Percentiles rank a stretch among this genome's conserved stretches.
Conservation (phyloP, 148 eudicot genomes). For the Oxyria digyna region DNA sequence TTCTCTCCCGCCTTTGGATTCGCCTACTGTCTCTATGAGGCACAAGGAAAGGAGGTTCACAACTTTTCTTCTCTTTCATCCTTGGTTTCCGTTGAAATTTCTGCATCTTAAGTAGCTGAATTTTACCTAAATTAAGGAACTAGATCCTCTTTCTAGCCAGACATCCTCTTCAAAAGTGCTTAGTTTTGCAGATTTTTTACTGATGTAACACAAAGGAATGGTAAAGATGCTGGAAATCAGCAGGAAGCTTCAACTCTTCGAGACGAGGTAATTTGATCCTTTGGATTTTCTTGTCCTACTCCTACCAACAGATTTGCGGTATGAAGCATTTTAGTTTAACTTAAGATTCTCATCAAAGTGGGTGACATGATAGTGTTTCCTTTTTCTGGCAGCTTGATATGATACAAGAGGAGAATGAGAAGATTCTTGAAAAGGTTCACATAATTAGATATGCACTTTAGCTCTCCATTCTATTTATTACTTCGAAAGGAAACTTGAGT, state of each 20-base stretch:
- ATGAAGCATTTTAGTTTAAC: neutral
- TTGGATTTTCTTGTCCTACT: neutral
- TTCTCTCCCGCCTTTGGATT: slow-evolving; percentile 64
- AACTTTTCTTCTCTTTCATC: neutral
- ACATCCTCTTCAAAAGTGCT: neutral
- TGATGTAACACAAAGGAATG: slow-evolving; percentile 30
- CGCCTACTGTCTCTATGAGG: slow-evolving; percentile 42
- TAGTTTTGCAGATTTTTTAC: slow-evolving; percentile 48
- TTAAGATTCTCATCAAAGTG: neutral
- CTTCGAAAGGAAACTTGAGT: slow-evolving; percentile 2
- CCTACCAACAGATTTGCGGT: neutral
- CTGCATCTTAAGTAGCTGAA: neutral
- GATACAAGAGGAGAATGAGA: slow-evolving; percentile 79
- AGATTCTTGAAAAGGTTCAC: slow-evolving; percentile 47
- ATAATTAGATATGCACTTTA: neutral
- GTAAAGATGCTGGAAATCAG: slow-evolving; percentile 39
- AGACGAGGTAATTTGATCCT: slow-evolving; percentile 47
- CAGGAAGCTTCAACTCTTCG: slow-evolving; percentile 66
- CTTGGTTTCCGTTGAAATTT: neutral
- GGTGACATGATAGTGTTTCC: neutral
- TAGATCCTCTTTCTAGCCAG: neutral
- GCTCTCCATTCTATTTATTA: neutral
- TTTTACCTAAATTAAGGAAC: neutral
- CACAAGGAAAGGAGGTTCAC: slow-evolving; percentile 38
- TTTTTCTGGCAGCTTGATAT: slow-evolving; percentile 57